Evolutionary conservation across 192 early-diverging fungal species (phyloP).

Genomic region (Linnemannia elongata): DNA sequence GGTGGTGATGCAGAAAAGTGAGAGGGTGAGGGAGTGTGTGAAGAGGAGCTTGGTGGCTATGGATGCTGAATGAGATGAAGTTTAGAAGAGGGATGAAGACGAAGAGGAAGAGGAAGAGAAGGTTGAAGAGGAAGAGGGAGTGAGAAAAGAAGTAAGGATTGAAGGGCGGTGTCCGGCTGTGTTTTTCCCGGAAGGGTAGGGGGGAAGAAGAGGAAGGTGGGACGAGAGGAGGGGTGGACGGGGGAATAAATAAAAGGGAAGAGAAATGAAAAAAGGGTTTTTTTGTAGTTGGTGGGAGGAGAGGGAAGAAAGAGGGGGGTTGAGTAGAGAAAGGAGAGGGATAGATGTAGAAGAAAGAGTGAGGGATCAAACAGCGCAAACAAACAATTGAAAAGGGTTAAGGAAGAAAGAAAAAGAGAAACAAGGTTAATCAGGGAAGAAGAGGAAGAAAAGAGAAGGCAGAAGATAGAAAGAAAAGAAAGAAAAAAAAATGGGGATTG

Average conservation of each 20-base stretch:
- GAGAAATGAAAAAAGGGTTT: neutral
- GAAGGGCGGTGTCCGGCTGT: neutral
- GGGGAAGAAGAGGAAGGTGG: neutral
- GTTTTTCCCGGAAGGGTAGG: neutral
- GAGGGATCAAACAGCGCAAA: neutral
- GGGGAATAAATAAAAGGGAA: no score
- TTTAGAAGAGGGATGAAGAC: neutral
- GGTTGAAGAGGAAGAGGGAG: neutral
- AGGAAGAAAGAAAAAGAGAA: neutral
- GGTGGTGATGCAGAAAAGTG: neutral
- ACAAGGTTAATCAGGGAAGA: neutral
- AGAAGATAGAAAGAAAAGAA: neutral
- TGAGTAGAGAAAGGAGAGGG: neutral
- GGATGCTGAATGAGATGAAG: neutral
- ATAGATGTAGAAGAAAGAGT: no score
- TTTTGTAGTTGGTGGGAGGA: neutral
- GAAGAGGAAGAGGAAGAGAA: neutral
- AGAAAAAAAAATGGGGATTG: neutral
- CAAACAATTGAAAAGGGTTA: no score
- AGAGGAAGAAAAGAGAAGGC: no score
- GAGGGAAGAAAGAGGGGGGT: neutral
- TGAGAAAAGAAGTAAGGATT: neutral
- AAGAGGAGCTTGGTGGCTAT: neutral
- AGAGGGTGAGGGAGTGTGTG: neutral
- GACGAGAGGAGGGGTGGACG: neutral